Percentiles rank a stretch among this genome's conserved stretches.
These are phyloP conservation scores for Eucalyptus tenuipes DNA, from an alignment of 345 rosid species.

Conservation along the genomic window DNA sequence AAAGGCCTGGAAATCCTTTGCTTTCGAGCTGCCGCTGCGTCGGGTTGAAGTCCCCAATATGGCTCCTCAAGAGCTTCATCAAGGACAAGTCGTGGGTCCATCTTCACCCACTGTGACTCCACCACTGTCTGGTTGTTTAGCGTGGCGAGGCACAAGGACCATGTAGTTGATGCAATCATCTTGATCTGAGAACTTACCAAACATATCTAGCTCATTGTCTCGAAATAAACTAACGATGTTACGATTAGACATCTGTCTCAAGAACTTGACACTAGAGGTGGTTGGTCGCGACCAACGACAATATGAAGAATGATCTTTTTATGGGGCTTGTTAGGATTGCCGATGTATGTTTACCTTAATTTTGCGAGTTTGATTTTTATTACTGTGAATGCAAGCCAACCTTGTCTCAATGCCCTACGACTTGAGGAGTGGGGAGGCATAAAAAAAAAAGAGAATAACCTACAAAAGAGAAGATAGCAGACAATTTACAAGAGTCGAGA, in stretches of 20 bases:
- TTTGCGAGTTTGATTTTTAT: too few relatives aligned
- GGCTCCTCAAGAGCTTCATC: background rate
- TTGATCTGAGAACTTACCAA: background rate
- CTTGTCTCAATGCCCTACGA: background rate
- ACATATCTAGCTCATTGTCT: too few relatives aligned
- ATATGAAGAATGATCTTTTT: background rate
- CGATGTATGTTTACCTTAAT: background rate
- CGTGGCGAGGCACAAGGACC: background rate
- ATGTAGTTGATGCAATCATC: background rate
- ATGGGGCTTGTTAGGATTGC: background rate
- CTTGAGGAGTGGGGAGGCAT: background rate
- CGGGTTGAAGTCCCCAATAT: background rate
- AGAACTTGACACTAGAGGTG: background rate
- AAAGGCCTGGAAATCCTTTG: background rate
- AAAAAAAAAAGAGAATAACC: too few relatives aligned
- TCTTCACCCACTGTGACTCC: background rate
- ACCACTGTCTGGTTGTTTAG: background rate
- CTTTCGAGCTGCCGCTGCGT: background rate
- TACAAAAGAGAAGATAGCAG: too few relatives aligned
- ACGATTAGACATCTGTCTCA: fast-evolving
- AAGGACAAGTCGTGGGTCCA: background rate
- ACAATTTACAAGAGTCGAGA: too few relatives aligned
- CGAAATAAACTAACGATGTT: fast-evolving
- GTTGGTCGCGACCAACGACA: fast-evolving
- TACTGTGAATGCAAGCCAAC: too few relatives aligned